Evolutionary conservation across 208 protist species (phyloP), one percentile per base, ranked within the genome.

Genomic region (Leishmania mexicana): DNA sequence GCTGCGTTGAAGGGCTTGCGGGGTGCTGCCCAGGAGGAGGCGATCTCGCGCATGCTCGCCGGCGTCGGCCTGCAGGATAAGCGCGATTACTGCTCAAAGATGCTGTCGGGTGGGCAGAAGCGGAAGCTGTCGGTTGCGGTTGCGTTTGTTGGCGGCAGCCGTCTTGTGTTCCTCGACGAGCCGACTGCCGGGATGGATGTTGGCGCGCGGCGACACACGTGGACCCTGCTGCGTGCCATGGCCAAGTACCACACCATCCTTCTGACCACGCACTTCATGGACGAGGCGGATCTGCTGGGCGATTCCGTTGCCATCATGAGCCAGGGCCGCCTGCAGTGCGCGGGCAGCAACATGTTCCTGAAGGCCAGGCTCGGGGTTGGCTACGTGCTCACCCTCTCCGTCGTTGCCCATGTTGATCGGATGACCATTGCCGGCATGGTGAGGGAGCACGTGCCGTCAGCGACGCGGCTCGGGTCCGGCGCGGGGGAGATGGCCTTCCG

Each of bases 201-300:
- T 7, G 70, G 65, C 0, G 89, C 93, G 6, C 89, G 95, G 8
- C 90, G 93, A 19, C 84, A 91, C 72, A 89, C 92, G 58, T 98
- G 96, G 96, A 84, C 85, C 10, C 76, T 98, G 38, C 79, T 95
- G 70, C 40, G n/a, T 47, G 45, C 45, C 45, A 47, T 47, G 45
- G 45, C 45, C 45, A 47, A 47, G 45, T 47, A 11, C 45, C 90
- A 84, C 77, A 95, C 86, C 19, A 90, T 96, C 45, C 67, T 96
- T 7, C 81, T 96, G 60, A 93, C 84, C 53, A 98, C 96, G 35
- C 98, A 99, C 84, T 98, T 91, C 84, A 99, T 99, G 98, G 98
- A 99, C 78, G 99, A 99, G 84, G 99, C 99, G 8, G 98, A 99
- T 79, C 79, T 96, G 31, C 89, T 99, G n/a, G 90, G 81, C 79